Percentiles rank a stretch among this genome's conserved stretches.
Conservation (phyloP, 2,329 filamentous ascomycete genomes). For the Colletotrichum ledebouriae region DNA sequence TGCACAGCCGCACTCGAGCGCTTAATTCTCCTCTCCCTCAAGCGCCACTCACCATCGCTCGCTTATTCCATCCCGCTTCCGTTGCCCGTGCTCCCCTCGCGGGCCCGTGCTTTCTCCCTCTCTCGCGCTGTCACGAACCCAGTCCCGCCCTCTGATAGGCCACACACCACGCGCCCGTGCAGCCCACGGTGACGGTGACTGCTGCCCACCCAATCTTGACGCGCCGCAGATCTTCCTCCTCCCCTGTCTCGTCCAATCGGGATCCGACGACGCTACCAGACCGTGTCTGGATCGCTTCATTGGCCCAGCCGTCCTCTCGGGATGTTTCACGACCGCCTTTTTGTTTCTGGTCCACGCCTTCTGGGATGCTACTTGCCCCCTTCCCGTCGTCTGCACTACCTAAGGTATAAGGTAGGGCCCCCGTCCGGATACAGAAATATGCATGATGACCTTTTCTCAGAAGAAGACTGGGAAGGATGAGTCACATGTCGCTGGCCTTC, state of each 20-base stretch:
- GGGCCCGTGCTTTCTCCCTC: too few species aligned
- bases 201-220: conserved; percentile 41
- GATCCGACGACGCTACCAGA: neutral
- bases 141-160: neutral
- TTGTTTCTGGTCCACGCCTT: conserved; percentile 30
- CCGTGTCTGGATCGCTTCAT: conserved; percentile 37
- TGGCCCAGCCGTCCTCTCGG: conserved; percentile 39
- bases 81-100: neutral
- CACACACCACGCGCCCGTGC: neutral
- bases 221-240: conserved; percentile 30
- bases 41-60: conserved; percentile 21
- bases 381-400: too few species aligned
- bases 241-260: conserved; percentile 35
- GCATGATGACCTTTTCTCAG: conserved; percentile 11
- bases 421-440: neutral
- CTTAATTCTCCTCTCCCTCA: conserved; percentile 19
- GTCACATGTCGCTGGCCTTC: conserved; percentile 23
- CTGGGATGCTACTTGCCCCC: too few species aligned
- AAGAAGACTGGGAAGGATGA: conserved; percentile 30
- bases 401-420: neutral
- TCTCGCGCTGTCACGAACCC: neutral
- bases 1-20: conserved; percentile 41
- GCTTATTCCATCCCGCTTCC: conserved; percentile 13
- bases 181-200: too few species aligned
- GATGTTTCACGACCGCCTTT: conserved; percentile 42